These are phyloP conservation scores for Asterochloris erici DNA, from an alignment of 139 green algal species.

Conservation along the genomic window DNA sequence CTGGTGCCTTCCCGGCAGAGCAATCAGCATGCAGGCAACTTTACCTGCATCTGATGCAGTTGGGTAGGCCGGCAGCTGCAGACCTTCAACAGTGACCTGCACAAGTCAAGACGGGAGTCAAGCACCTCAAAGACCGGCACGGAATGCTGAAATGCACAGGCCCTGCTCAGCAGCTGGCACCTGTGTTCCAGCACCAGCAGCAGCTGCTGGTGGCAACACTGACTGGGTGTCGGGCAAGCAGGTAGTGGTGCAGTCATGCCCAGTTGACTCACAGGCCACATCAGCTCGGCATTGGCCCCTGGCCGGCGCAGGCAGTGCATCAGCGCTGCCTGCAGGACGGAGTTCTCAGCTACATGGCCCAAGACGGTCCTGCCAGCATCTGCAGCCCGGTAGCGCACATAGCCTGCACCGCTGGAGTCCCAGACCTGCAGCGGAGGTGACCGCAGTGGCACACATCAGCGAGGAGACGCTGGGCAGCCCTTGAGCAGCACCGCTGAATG, in stretches of 20 bases:
- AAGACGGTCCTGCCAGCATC: conserved; percentile 44
- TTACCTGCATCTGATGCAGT: too few relatives aligned
- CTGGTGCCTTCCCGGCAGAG: background rate
- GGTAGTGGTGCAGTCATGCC: background rate
- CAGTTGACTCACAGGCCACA: conserved; percentile 19
- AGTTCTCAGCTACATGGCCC: conserved; percentile 73
- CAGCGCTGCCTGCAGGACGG: conserved; percentile 53
- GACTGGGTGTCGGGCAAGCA: background rate
- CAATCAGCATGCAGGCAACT: background rate
- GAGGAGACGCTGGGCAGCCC: too few relatives aligned
- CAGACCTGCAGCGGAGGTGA: conserved; percentile 26
- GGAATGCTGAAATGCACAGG: background rate
- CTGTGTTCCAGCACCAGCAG: background rate
- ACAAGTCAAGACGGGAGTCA: background rate
- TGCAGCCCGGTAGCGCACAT: conserved; percentile 50
- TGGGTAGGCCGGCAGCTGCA: conserved; percentile 11
- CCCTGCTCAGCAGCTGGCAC: background rate
- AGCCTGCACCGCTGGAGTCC: conserved; percentile 40
- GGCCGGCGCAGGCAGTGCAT: conserved; percentile 21
- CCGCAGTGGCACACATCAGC: too few relatives aligned
- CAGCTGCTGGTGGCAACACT: background rate
- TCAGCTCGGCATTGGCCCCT: conserved; percentile 17
- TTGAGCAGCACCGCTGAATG: too few relatives aligned
- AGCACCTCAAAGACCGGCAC: background rate
- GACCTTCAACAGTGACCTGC: conserved; percentile 9